Conservation (phyloP, 2,329 filamentous ascomycete species). For the Sordariomycetes sp. region DNA sequence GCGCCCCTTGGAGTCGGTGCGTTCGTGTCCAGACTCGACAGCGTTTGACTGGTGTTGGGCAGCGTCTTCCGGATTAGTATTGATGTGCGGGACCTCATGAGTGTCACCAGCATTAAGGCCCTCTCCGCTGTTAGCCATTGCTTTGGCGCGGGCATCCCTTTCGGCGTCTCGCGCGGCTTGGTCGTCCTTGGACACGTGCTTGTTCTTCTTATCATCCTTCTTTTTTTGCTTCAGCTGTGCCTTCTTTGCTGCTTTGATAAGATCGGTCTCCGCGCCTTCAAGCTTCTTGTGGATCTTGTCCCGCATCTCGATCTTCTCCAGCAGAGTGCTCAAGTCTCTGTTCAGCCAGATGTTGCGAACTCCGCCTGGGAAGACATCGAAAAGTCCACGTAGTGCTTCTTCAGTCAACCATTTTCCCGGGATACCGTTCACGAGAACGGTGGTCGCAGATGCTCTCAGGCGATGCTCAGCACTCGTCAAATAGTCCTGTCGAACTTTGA, state of each 20-base stretch:
- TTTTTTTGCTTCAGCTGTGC: constrained; percentile 61
- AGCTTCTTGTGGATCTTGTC: constrained; percentile 62
- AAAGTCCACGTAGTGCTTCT: constrained; percentile 72
- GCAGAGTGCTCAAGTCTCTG: constrained; percentile 72
- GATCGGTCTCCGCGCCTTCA: constrained; percentile 73
- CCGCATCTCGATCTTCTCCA: constrained; percentile 73
- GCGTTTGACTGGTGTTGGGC: too few relatives aligned
- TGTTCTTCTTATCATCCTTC: constrained; percentile 55
- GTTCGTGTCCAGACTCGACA: constrained; percentile 6
- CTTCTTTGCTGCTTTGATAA: constrained; percentile 74
- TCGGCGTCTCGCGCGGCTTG: constrained; percentile 33
- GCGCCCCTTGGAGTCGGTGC: constrained; percentile 14
- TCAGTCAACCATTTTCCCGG: constrained; percentile 83
- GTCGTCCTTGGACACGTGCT: constrained; percentile 42
- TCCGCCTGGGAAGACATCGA: constrained; percentile 92
- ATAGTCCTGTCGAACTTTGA: constrained; percentile 89
- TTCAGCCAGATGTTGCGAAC: constrained; percentile 97
- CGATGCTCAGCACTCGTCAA: constrained; percentile 92
- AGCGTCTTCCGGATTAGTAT: constrained; percentile 17
- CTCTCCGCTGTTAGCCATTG: constrained; percentile 36
- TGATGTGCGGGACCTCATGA: constrained; percentile 42
- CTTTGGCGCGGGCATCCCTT: constrained; percentile 39
- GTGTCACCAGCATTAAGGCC: constrained; percentile 44
- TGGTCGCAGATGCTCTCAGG: constrained; percentile 86
- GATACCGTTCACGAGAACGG: constrained; percentile 85